Evolutionary conservation across 345 rosid species (phyloP).

Genomic region (Eucalyptus sideroxylon): DNA sequence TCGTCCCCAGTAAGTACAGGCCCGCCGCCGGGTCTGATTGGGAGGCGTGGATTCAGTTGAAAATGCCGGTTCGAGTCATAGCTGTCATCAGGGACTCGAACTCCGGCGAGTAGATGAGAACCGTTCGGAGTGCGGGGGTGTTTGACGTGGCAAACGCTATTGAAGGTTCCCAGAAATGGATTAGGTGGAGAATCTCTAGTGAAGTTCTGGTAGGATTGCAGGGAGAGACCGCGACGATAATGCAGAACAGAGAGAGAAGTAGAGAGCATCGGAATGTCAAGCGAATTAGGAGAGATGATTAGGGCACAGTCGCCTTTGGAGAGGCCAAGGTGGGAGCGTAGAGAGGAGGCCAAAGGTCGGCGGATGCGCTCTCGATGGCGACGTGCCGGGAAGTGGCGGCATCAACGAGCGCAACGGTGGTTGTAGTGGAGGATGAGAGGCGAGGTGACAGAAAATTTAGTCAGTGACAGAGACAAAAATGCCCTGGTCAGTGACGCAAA

Average conservation of each 20-base stretch:
- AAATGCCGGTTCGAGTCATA: background rate
- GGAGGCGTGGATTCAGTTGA: background rate
- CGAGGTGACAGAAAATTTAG: no score
- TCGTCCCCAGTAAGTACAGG: constrained; percentile 44
- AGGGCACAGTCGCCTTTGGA: background rate
- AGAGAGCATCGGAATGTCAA: background rate
- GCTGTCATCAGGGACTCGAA: constrained; percentile 23
- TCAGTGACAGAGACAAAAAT: no score
- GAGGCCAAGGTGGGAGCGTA: background rate
- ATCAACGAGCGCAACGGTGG: no score
- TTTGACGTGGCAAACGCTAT: no score
- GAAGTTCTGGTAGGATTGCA: background rate
- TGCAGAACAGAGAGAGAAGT: no score
- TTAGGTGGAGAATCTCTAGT: background rate
- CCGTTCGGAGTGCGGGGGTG: background rate
- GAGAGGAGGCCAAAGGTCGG: background rate
- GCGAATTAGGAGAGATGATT: background rate
- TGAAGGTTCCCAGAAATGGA: background rate
- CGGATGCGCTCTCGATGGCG: no score
- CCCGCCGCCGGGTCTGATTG: constrained; percentile 37
- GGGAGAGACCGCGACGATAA: no score
- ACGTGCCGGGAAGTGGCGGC: no score
- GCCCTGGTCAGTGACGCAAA: no score
- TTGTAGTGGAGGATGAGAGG: no score
- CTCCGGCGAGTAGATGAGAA: constrained; percentile 24